Evolutionary conservation across 2,329 filamentous ascomycete species (phyloP), one percentile per base, ranked within the genome.

Genomic region (Sphaerulina populicola): DNA sequence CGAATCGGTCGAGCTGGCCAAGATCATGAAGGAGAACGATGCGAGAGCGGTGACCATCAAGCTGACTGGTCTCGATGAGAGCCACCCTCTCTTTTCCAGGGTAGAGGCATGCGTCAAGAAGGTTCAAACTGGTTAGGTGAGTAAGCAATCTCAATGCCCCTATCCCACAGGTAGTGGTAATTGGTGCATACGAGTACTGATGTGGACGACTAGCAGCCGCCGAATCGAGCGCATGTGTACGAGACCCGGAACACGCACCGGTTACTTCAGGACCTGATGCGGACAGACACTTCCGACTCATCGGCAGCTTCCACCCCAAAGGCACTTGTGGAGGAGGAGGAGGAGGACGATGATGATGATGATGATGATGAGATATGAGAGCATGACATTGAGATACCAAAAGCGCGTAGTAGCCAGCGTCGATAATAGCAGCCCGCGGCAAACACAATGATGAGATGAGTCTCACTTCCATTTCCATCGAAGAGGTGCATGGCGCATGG

Each of bases 1-100:
- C 0, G 93, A 97, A 79, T 94, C 86, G 57, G 76, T 74, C 59
- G 83, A 94, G 71, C 78, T 98, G 9, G 87, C 88, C 64, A 82
- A 86, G 74, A 88, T 94, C 66, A 85, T 98, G 74, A 81, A 85
- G 55, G 77, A 83, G 57, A 79, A 85, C 65, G 75, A 76, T 2
- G 75, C 91, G 11, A 82, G 86, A 61, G 83, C 85, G 1, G 86
- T 91, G 7, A 87, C 91, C 41, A 74, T 76, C 67, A 80, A 91
- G 70, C 79, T 98, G 57, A 94, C 87, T 60, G 89, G 89, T 37
- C 77, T 98, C 51, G 81, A 88, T 62, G 72, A 81, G 53, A 74
- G 70, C 21, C 87, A 97, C 67, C 85, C 87, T 66, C 78, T 97
- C 51, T 94, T 83, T 72, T 72, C 79, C 52, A 78, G 82, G 65